Evolutionary conservation across 495 filamentous ascomycete genomes (phyloP), one percentile per base, ranked within the genome.

Genomic region (Aspergillus funiculosus): DNA sequence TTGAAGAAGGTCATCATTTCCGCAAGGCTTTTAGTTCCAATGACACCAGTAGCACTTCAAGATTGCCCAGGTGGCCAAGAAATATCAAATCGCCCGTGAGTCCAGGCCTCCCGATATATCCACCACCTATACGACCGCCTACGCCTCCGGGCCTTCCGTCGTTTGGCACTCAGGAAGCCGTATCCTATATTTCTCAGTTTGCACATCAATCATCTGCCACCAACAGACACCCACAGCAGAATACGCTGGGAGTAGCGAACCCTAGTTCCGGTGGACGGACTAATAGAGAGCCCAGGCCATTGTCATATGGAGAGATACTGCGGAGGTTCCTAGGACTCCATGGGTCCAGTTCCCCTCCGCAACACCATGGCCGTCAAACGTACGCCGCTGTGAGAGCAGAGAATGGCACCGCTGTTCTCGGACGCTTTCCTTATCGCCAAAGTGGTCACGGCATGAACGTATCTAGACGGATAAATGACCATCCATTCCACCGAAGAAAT

Each of bases 61-160:
- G 30, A 18, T 35, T 17, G 11, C 49, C 51, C 9, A 50, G 43
- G 28, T 67, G 60, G 63, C 56, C 59, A 14, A 52, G 25, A 35
- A 59, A 50, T 24, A n/a, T 57, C 5, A 35, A 46, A 2, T 60
- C 61, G 3, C 56, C 60, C n/a, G 58, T 63, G 6, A 51, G 45
- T 8, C 57, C 62, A n/a, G 38, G 55, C 20, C 51, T 56, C 19
- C 73, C 73, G 6, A 46, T 25, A 24, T 66, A 60, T 39, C 68
- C 68, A 30, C 68, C 71, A 19, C 71, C 71, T 5, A 50, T 52
- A 21, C 56, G 73, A 44, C 43, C 53, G 7, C 67, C 70, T 4
- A 76, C 73, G 6, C 73, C 73, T 20, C 70, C 71, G 1, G 69
- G 72, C 1, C 50, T 76, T 26, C 73, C 73, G 1, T 69, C 68